phyloP scores from a whole-genome alignment of 768 basidiomycete species.

The Rhodotorula babjevae region DNA sequence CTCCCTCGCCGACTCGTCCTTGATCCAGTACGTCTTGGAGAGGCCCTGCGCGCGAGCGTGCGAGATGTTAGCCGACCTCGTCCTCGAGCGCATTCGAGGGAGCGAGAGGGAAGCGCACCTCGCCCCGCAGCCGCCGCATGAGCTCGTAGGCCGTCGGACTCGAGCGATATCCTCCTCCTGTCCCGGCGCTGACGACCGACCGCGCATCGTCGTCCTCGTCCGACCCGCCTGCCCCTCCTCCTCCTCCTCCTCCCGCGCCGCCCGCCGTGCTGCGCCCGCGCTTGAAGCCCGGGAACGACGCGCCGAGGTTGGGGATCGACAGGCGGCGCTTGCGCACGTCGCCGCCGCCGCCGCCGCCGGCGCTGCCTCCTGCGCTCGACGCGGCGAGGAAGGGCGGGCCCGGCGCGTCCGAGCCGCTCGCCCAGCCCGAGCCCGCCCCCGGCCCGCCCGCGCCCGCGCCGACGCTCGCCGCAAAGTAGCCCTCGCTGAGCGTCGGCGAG shows the following conservation, averaged over 20 bases:
- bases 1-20: constrained; percentile 89
- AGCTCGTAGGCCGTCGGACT: neutral
- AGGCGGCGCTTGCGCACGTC: neutral
- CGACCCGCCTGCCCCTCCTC: too few species aligned
- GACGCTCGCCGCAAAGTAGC: too few species aligned
- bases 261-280: neutral
- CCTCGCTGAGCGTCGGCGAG: constrained; percentile 5
- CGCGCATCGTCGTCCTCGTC: constrained; percentile 12
- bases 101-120: constrained; percentile 7
- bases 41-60: constrained; percentile 44
- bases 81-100: neutral
- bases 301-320: constrained; percentile 9
- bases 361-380: neutral
- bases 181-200: constrained; percentile 14
- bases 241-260: neutral
- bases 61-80: neutral
- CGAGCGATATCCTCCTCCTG: neutral
- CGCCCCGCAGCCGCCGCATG: neutral
- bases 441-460: too few species aligned
- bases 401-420: too few species aligned
- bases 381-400: too few species aligned
- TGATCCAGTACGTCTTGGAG: constrained; percentile 97
- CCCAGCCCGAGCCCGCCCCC: too few species aligned
- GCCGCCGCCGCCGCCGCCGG: too few species aligned
- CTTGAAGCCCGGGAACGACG: constrained; percentile 23